Percentiles rank a stretch among this genome's conserved stretches.
Evolutionary conservation across 23 red algal species (phyloP).

Genomic region (Gracilaria gracilis): DNA sequence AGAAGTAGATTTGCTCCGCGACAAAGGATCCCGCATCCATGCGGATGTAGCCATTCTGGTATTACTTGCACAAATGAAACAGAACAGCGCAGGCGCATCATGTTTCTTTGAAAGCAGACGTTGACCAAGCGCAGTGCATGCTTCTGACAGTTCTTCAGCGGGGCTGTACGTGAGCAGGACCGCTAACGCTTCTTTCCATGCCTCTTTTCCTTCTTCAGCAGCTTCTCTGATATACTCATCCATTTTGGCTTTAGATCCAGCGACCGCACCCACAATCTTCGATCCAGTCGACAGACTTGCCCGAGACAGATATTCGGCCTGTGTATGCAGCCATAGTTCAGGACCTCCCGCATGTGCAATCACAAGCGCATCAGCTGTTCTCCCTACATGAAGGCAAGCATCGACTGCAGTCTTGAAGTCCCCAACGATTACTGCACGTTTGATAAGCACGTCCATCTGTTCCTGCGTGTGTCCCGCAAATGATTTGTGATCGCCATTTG

Average conservation of each 20-base stretch:
- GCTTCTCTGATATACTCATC: constrained; percentile 60
- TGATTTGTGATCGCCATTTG: constrained; percentile 35
- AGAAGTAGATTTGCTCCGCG: constrained; percentile 37
- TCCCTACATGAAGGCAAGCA: constrained; percentile 61
- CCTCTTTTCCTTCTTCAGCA: constrained; percentile 44
- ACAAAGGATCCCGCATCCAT: constrained; percentile 55
- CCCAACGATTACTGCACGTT: constrained; percentile 69
- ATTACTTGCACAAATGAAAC: constrained; percentile 79
- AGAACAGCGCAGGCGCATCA: constrained; percentile 58
- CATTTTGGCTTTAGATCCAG: constrained; percentile 69
- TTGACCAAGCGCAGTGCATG: constrained; percentile 77
- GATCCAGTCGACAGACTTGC: constrained; percentile 35
- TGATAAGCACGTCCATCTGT: constrained; percentile 65
- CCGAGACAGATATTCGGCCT: constrained; percentile 66
- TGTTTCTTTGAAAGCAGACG: constrained; percentile 34
- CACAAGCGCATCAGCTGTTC: constrained; percentile 85
- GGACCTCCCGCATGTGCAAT: constrained; percentile 81
- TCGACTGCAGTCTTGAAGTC: constrained; percentile 83
- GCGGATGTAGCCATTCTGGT: constrained; percentile 58
- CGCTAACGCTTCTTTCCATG: constrained; percentile 87
- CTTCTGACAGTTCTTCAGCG: constrained; percentile 57
- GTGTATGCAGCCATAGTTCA: constrained; percentile 69
- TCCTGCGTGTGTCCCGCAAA: constrained; percentile 28
- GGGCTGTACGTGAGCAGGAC: constrained; percentile 70
- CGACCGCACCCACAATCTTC: constrained; percentile 60